phyloP scores from a whole-genome alignment of 73 alveolate genomes.

The Tetrahymena thermophila region DNA sequence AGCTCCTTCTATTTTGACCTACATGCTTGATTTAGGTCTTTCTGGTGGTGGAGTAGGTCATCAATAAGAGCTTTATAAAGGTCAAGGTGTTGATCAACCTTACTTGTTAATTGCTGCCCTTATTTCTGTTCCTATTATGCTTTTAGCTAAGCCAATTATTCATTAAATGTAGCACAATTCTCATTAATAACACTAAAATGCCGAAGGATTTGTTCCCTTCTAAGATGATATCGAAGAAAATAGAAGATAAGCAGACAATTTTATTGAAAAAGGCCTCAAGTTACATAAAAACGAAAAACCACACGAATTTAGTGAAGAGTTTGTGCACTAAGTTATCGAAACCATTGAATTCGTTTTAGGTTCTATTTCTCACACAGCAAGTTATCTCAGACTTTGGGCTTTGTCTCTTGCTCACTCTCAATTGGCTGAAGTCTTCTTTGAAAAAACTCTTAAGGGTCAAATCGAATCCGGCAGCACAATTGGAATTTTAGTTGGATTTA shows the following conservation, averaged over 20 bases:
- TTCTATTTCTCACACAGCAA: constrained; percentile 97
- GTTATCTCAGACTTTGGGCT: constrained; percentile 98
- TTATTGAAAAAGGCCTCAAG: not conserved
- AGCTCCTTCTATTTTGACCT: constrained; percentile 81
- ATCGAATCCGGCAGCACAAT: constrained; percentile 29
- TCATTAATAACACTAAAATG: not conserved
- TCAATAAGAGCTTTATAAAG: constrained; percentile 39
- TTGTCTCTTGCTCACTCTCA: constrained; percentile 96
- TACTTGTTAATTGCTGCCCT: constrained; percentile 32
- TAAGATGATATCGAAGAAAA: not conserved
- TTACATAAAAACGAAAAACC: not conserved
- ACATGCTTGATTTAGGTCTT: constrained; percentile 67
- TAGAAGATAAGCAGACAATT: not conserved
- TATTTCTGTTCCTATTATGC: constrained; percentile 57
- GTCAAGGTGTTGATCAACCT: constrained; percentile 9
- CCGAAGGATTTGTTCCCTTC: not conserved
- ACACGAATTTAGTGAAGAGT: constrained; percentile 1
- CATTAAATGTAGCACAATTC: not conserved
- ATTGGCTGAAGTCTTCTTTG: constrained; percentile 82
- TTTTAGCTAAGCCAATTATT: constrained; percentile 19
- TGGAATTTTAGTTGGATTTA: constrained; percentile 45
- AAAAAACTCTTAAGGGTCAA: constrained; percentile 49
- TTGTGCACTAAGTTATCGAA: constrained; percentile 86
- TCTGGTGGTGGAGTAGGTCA: constrained; percentile 59
- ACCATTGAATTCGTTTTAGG: constrained; percentile 97